Evolutionary conservation across 345 rosid genomes (phyloP).

Genomic region (Brassica incana): DNA sequence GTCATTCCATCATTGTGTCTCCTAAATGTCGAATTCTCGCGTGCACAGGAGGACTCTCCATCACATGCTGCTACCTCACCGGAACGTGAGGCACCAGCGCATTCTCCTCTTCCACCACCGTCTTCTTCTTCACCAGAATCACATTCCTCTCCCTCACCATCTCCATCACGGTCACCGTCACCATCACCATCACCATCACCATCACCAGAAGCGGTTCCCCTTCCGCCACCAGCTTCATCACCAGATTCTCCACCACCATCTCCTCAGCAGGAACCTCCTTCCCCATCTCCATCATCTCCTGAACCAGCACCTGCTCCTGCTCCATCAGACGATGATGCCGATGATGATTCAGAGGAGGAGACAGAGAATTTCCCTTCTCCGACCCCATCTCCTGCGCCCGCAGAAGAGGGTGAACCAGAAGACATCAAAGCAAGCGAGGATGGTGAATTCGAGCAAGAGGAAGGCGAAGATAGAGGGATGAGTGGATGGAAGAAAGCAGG

Average conservation of each 20-base stretch:
- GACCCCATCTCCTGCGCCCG: conserved; percentile 14
- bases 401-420: not conserved
- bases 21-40: not conserved
- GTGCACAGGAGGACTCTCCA: conserved; percentile 21
- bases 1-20: conserved; percentile 22
- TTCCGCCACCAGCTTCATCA: conserved; percentile 5
- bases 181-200: not conserved
- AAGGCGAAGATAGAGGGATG: conserved; percentile 8
- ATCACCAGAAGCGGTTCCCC: conserved; percentile 1
- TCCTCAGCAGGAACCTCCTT: not conserved
- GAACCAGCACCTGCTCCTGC: conserved; percentile 23
- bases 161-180: conserved; percentile 10
- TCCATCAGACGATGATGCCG: conserved; percentile 6
- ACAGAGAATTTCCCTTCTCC: conserved; percentile 30
- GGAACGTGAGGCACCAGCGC: not conserved
- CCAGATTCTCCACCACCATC: conserved; percentile 7
- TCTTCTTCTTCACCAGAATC: not conserved
- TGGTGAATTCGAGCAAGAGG: not conserved
- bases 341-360: conserved; percentile 17
- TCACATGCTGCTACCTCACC: conserved; percentile 11
- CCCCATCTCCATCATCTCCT: conserved; percentile 10
- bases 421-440: conserved; percentile 31
- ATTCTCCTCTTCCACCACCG: conserved; percentile 8
- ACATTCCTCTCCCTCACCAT: not conserved
- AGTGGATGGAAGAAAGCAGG: conserved; percentile 20